phyloP scores from a whole-genome alignment of 2,329 filamentous ascomycete genomes.

The Apiospora marii region DNA sequence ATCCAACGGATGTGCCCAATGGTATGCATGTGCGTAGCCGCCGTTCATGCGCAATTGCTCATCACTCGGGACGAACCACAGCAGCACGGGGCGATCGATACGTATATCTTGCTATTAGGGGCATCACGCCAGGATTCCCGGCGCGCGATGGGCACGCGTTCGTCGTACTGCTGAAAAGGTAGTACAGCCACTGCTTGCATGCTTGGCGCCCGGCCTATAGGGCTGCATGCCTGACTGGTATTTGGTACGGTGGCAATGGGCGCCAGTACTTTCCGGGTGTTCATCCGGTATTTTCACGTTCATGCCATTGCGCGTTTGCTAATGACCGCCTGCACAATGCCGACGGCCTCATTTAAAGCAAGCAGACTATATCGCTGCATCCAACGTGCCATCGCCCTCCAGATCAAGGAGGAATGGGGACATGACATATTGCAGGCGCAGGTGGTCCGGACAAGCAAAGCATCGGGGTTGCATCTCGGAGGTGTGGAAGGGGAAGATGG shows the following conservation, averaged over 20 bases:
- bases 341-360: background rate
- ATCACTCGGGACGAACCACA: background rate
- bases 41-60: background rate
- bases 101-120: background rate
- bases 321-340: background rate
- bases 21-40: background rate
- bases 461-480: slow-evolving; percentile 1
- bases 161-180: background rate
- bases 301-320: background rate
- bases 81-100: background rate
- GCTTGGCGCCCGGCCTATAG: background rate
- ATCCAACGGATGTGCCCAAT: background rate
- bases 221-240: background rate
- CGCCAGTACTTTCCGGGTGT: background rate
- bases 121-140: background rate
- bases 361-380: background rate
- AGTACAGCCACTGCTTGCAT: background rate
- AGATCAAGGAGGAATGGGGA: background rate
- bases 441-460: background rate
- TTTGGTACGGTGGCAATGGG: background rate
- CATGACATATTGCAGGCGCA: background rate
- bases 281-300: background rate
- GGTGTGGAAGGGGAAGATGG: background rate
- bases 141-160: background rate
- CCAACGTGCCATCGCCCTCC: background rate